phyloP scores from a whole-genome alignment of 2,329 filamentous ascomycete genomes.

The Eutypa lata region DNA sequence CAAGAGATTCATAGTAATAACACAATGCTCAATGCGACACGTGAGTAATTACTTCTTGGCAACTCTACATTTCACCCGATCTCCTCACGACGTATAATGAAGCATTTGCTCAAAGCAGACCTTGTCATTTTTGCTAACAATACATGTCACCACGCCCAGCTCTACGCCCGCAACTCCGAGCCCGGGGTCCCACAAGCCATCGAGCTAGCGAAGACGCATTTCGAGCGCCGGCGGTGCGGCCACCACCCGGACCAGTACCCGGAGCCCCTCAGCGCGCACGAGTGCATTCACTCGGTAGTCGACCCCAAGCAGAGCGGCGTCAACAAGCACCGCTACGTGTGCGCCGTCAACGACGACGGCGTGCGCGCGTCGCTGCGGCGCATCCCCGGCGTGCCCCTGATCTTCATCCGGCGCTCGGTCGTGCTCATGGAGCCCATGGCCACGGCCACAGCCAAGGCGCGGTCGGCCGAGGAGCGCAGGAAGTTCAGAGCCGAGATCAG shows the following conservation, averaged over 20 bases:
- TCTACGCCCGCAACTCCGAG: conserved; percentile 62
- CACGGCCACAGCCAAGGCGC: conserved; percentile 57
- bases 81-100: too few species aligned
- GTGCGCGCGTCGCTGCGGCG: conserved; percentile 61
- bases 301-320: conserved; percentile 69
- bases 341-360: conserved; percentile 68
- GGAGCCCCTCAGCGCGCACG: conserved; percentile 64
- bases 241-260: conserved; percentile 72
- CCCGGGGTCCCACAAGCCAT: conserved; percentile 60
- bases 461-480: conserved; percentile 65
- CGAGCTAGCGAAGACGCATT: conserved; percentile 65
- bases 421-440: conserved; percentile 81
- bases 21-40: conserved; percentile 76
- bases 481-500: conserved; percentile 73
- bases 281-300: conserved; percentile 72
- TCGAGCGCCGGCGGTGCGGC: conserved; percentile 74
- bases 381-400: conserved; percentile 70
- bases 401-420: conserved; percentile 76
- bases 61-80: not conserved
- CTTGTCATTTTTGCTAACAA: not conserved
- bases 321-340: conserved; percentile 78
- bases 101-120: too few species aligned
- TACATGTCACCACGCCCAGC: conserved; percentile 14
- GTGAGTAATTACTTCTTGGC: not conserved
- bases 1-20: conserved; percentile 57